Percentiles rank a stretch among this genome's conserved stretches.
Conservation (phyloP, 129 eudicot genomes). For the Apium graveolens region DNA sequence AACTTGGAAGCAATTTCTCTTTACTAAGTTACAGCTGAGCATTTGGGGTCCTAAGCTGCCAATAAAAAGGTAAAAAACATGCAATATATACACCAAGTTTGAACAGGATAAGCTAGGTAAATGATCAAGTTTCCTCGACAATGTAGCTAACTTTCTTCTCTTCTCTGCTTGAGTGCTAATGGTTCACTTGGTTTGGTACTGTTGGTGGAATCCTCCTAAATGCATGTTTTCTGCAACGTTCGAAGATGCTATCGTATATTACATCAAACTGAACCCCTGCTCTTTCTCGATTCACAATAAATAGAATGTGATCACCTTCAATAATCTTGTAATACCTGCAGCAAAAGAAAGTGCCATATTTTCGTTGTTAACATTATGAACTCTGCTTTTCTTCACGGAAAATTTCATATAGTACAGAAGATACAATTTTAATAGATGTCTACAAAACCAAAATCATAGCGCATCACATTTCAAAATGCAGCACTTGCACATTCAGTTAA, state of each 20-base stretch:
- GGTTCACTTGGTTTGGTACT: slow-evolving; percentile 55
- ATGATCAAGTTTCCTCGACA: background rate
- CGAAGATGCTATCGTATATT: slow-evolving; percentile 88
- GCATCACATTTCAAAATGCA: background rate
- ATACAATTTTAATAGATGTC: no score
- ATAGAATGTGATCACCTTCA: slow-evolving; percentile 90
- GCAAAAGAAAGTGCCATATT: background rate
- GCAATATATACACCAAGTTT: background rate
- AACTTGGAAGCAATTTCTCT: background rate
- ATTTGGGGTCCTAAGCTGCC: background rate
- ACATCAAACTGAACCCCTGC: slow-evolving; percentile 94
- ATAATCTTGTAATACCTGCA: slow-evolving; percentile 93
- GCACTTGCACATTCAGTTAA: background rate
- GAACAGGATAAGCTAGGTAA: background rate
- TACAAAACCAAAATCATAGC: no score
- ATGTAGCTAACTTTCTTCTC: background rate
- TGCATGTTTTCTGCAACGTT: slow-evolving; percentile 87
- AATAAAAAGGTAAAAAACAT: background rate
- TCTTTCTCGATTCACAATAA: slow-evolving; percentile 86
- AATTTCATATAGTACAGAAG: background rate
- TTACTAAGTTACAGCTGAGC: background rate
- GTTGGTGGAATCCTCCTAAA: slow-evolving; percentile 69
- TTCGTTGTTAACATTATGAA: background rate
- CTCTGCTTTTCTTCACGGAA: no score
- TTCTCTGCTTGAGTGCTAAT: background rate